Base-by-base conservation (phyloP, 192 early-diverging fungal species). In the Backusella macrospora region DNA sequence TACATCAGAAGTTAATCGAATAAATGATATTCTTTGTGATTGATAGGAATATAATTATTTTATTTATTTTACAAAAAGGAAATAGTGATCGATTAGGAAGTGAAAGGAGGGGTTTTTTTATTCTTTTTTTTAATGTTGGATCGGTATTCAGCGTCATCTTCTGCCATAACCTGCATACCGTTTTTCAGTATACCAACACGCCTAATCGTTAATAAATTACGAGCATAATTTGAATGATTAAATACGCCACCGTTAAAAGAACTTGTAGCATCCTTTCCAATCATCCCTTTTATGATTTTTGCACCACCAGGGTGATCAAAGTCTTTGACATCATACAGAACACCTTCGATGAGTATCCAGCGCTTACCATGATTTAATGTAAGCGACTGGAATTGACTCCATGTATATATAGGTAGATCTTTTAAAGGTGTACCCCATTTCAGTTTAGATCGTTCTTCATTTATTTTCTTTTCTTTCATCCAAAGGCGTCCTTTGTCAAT, bases 231-330 rank as follows among this genome's bases (percentile, higher is more conserved):
- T 73, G 90, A 88, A 80, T 98, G 96, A 73, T 92, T 84, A 80
- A 97, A 96, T n/a, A 97, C 87, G 62, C 92, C 94, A 34, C 96
- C 96, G 71, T 97, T 94, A 84, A 97, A 97, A 0, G 92, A 83
- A n/a, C 82, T 85, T 5, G 96, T 95, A 74, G 91, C 88, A 75
- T 98, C 94, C 78, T 92, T 92, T 72, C 96, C 96, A 39, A 96
- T 83, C 38, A 81, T 87, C 65, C 84, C 79, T 38, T 84, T 81
- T 70, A 97, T 83, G 71, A 91, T 87, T 14, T 86, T 87, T 62
- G 80, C 75, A 71, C 95, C 95, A 73, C 96, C 96, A 12, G 96
- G 96, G 75, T 98, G 96, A 45, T 95, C 88, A 81, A 97, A 97
- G 12, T 85, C 72, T 66, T 83, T 78, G 52, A 97, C 87, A 75